Conservation (phyloP, 176 grass and related monocot genomes). For the Leersia perrieri region DNA sequence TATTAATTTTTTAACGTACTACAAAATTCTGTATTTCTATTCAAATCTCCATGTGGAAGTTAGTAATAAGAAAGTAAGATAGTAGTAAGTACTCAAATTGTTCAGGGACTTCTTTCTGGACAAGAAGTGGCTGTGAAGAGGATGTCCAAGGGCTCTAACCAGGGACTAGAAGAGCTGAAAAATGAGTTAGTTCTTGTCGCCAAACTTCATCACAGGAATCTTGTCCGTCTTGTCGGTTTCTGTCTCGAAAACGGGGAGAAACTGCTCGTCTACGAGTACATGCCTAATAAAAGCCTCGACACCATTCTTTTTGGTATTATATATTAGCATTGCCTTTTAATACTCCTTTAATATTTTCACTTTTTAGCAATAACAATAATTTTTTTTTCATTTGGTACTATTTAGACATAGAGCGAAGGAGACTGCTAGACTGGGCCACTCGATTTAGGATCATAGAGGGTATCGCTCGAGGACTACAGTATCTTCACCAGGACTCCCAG, state of each 20-base stretch:
- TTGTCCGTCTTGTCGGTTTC: conserved; percentile 33
- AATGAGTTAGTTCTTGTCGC: conserved; percentile 35
- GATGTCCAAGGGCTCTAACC: conserved; percentile 11
- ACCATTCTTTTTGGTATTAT: conserved; percentile 33
- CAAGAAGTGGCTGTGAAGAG: conserved; percentile 46
- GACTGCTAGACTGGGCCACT: conserved; percentile 9
- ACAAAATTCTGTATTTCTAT: too few species aligned
- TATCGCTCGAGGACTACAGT: conserved; percentile 38
- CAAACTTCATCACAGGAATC: conserved; percentile 49
- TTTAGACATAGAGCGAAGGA: background rate
- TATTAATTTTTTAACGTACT: too few species aligned
- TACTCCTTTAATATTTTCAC: background rate
- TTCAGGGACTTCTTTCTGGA: conserved; percentile 10
- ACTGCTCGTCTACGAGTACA: conserved; percentile 36
- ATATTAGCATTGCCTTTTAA: background rate
- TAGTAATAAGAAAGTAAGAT: too few species aligned
- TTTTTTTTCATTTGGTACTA: too few species aligned
- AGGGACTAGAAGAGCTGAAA: conserved; percentile 32
- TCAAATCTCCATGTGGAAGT: too few species aligned
- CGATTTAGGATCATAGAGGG: conserved; percentile 45
- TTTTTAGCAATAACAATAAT: too few species aligned
- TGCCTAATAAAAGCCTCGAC: conserved; percentile 37
- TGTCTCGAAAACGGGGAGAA: conserved; percentile 30
- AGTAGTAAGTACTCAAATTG: background rate
- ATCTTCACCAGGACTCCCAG: conserved; percentile 49